Evolutionary conservation across 225 moss, liverwort and hornwort species (phyloP).

Genomic region (Takakia lepidozioides): DNA sequence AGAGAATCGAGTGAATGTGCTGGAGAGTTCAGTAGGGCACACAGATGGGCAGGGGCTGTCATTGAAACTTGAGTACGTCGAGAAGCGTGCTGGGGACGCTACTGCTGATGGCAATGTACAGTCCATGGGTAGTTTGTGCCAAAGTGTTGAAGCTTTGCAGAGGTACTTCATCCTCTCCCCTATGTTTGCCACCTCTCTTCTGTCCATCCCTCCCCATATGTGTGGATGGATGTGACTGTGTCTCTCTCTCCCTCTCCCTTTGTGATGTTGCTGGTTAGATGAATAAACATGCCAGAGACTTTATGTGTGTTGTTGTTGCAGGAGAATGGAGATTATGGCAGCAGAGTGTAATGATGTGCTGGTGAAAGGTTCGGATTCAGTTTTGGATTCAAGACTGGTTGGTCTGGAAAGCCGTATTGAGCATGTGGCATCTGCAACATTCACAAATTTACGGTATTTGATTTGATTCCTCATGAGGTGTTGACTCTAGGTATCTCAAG

Average conservation of each 20-base stretch:
- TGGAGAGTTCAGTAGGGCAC: conserved; percentile 33
- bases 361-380: conserved; percentile 10
- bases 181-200: too few relatives aligned
- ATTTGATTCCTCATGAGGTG: too few relatives aligned
- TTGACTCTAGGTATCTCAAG: too few relatives aligned
- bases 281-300: neutral
- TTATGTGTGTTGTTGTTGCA: conserved; percentile 4
- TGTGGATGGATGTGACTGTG: too few relatives aligned
- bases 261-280: too few relatives aligned
- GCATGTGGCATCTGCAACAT: conserved; percentile 78
- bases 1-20: conserved; percentile 26
- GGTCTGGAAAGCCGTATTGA: conserved; percentile 75
- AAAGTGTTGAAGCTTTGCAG: conserved; percentile 40
- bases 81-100: conserved; percentile 12
- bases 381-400: conserved; percentile 27
- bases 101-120: neutral
- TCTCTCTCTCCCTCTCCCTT: too few relatives aligned
- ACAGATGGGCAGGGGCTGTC: conserved; percentile 26
- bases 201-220: too few relatives aligned
- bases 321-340: conserved; percentile 37
- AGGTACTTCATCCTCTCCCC: conserved; percentile 30
- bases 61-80: conserved; percentile 41
- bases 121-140: conserved; percentile 18
- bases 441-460: conserved; percentile 71
- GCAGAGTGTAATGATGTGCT: conserved; percentile 5